phyloP scores from a whole-genome alignment of 176 grass and related monocot genomes.

The Pontederia crassipes region DNA sequence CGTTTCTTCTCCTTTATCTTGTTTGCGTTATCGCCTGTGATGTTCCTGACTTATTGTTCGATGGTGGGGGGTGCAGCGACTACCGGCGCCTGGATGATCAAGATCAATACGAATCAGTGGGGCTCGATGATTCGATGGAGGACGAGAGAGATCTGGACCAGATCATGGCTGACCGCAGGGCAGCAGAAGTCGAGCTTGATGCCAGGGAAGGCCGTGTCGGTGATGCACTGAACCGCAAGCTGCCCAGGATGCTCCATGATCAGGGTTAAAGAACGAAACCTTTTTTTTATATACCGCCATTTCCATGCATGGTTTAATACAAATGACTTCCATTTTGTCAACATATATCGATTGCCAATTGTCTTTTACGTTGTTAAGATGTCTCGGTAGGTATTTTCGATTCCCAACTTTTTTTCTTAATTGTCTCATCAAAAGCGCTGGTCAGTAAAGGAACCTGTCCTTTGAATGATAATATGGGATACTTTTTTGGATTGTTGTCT shows the following conservation, averaged over 20 bases:
- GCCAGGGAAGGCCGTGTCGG: constrained; percentile 48
- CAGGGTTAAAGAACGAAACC: constrained; percentile 34
- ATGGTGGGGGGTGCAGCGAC: constrained; percentile 34
- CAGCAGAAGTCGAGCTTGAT: constrained; percentile 79
- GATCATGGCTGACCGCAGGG: constrained; percentile 92
- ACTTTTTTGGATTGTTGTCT: no score
- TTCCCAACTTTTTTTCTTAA: no score
- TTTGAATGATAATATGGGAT: no score
- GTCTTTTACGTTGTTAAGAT: no score
- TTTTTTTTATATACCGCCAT: no score
- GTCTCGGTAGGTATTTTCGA: no score
- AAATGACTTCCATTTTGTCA: no score
- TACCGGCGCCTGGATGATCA: constrained; percentile 84
- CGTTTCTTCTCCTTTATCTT: not conserved
- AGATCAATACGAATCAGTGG: constrained; percentile 76
- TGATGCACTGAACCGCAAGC: constrained; percentile 45
- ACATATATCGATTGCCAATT: not conserved
- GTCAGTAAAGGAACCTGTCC: no score
- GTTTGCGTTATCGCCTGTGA: not conserved
- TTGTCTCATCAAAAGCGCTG: no score
- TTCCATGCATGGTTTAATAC: no score
- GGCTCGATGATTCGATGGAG: constrained; percentile 76
- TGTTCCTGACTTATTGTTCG: not conserved
- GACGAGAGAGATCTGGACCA: constrained; percentile 97
- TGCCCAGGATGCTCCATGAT: constrained; percentile 90